Conservation (phyloP, 2,329 filamentous ascomycete species). For the Fusarium sulawesiense region DNA sequence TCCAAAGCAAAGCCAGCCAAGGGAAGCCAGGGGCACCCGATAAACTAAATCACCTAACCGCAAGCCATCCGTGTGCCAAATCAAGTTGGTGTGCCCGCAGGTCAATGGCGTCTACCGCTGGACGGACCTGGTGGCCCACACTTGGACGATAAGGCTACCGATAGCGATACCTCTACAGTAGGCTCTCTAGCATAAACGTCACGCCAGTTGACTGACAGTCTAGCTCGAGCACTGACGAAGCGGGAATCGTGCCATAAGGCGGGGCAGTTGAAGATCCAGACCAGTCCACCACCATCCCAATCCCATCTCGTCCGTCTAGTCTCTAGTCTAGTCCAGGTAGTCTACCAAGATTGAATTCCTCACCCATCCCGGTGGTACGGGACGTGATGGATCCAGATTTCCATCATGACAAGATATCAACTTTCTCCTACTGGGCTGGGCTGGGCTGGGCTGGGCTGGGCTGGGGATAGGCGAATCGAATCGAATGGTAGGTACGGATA, state of each 20-base stretch:
- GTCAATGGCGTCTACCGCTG: constrained; percentile 34
- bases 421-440: no score
- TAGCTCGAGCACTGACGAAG: constrained; percentile 30
- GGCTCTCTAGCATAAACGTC: constrained; percentile 39
- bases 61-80: constrained; percentile 48
- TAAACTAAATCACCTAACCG: constrained; percentile 40
- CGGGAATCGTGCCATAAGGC: constrained; percentile 47
- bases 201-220: constrained; percentile 36
- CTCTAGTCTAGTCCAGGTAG: no score
- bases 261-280: constrained; percentile 46
- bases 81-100: constrained; percentile 31
- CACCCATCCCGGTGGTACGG: constrained; percentile 44
- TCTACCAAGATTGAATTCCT: constrained; percentile 33
- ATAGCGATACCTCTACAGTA: no score
- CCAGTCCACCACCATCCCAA: constrained; percentile 38
- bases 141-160: constrained; percentile 34
- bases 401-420: constrained; percentile 18
- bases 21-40: constrained; percentile 33
- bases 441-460: constrained; percentile 1
- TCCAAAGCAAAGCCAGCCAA: constrained; percentile 9
- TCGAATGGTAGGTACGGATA: constrained; percentile 4
- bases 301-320: constrained; percentile 23
- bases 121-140: constrained; percentile 19
- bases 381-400: constrained; percentile 38
- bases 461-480: constrained; percentile 29